These are phyloP conservation scores for Alisma plantagoaquatica DNA, from an alignment of 106 monocot species.

Conservation along the genomic window DNA sequence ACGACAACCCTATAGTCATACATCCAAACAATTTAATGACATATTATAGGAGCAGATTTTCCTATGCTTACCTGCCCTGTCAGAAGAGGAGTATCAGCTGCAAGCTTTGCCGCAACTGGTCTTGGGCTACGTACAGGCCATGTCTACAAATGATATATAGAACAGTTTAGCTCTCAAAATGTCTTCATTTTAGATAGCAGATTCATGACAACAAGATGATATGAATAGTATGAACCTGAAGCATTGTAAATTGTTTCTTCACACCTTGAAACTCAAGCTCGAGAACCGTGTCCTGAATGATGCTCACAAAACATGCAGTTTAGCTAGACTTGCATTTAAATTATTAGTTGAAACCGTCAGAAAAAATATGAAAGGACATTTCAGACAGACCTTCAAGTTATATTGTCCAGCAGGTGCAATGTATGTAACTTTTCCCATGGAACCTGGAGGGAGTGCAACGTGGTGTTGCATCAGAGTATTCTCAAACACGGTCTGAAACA, in stretches of 20 bases:
- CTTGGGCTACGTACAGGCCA: slow-evolving; percentile 98
- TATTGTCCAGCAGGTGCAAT: slow-evolving; percentile 94
- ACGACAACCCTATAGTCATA: neutral
- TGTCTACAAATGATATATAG: slow-evolving; percentile 30
- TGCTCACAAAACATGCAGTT: no score
- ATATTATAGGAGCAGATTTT: neutral
- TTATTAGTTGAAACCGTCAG: no score
- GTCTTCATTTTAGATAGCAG: no score
- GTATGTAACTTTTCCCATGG: slow-evolving; percentile 89
- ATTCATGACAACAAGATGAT: neutral
- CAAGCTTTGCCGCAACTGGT: slow-evolving; percentile 90
- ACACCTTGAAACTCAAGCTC: slow-evolving; percentile 97
- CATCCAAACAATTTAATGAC: neutral
- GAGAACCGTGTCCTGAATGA: slow-evolving; percentile 78
- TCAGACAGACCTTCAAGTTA: slow-evolving; percentile 69
- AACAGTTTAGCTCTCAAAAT: neutral
- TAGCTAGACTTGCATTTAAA: no score
- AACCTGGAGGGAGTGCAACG: slow-evolving; percentile 90
- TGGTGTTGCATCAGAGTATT: slow-evolving; percentile 92
- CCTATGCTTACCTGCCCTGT: slow-evolving; percentile 75
- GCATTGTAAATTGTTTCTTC: slow-evolving; percentile 83
- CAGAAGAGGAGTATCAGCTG: slow-evolving; percentile 95
- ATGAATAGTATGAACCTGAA: slow-evolving; percentile 56
- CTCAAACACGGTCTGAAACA: slow-evolving; percentile 71
- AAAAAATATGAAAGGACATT: no score